Conservation (phyloP, 805 yeast genomes). For the Priceomyces castillae region DNA sequence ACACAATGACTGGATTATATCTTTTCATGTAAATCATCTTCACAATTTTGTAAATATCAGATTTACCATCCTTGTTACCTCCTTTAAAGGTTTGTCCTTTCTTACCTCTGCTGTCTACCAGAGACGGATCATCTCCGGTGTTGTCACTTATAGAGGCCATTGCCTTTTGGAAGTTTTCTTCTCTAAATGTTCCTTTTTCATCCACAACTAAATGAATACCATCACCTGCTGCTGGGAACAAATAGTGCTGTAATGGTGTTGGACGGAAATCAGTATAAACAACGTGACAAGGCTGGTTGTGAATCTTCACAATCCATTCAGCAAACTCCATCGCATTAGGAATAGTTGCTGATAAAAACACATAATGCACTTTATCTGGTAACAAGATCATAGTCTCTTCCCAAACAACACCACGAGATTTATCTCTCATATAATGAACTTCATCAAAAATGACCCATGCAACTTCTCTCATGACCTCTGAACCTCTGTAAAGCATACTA, state of each 20-base stretch:
- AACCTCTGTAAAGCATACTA: constrained; percentile 95
- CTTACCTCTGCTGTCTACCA: constrained; percentile 61
- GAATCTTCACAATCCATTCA: constrained; percentile 96
- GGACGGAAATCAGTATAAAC: constrained; percentile 99
- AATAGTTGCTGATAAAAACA: constrained; percentile 91
- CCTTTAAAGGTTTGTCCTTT: constrained; percentile 85
- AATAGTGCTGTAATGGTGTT: constrained; percentile 94
- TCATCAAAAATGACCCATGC: constrained; percentile 99
- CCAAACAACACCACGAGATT: constrained; percentile 99
- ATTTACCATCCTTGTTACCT: constrained; percentile 68
- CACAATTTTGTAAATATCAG: constrained; percentile 94
- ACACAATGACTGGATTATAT: constrained; percentile 96
- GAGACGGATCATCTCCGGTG: constrained; percentile 78
- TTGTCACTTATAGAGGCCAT: constrained; percentile 89
- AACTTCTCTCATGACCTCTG: constrained; percentile 97
- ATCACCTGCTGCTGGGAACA: constrained; percentile 98
- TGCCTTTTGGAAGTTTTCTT: constrained; percentile 97
- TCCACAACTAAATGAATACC: constrained; percentile 98
- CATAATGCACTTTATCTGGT: constrained; percentile 95
- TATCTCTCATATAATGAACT: constrained; percentile 97
- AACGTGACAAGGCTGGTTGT: constrained; percentile 95
- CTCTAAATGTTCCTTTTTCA: constrained; percentile 93
- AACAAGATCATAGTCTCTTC: constrained; percentile 94
- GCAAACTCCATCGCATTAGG: constrained; percentile 99
- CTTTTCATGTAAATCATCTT: constrained; percentile 97